Base-by-base conservation (phyloP, 768 basidiomycete species). In the Mycena galopus region DNA sequence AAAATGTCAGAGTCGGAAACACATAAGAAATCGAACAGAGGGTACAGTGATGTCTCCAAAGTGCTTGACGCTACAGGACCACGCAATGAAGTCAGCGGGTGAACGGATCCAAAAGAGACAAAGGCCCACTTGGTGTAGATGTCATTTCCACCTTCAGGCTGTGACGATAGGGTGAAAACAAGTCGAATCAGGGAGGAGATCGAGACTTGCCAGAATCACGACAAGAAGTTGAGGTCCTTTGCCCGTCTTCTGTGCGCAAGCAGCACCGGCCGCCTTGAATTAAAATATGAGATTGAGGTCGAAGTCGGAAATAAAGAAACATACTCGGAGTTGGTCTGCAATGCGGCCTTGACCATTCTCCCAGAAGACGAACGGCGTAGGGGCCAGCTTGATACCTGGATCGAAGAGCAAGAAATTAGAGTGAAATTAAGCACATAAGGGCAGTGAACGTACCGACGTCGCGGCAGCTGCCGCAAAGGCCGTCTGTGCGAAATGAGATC, bases 1-100 rank as follows among this genome's bases (percentile, higher is more conserved):
- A n/a, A 62, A 47, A 12, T 12, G 77, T 25, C 65, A 29, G 30
- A 56, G 65, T 67, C 55, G 33, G 4, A 29, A 56, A 39, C 32
- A 33, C 42, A 67, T 16, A 5, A 5, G 27, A 44, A 7, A 37
- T 75, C 3, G 3, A 37, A 30, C 2, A 10, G 25, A 12, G 32
- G 50, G 59, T 76, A 90, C 89, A 44, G 82, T 81, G 50, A 92
- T 84, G 75, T 95, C 93, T 8, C 94, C 94, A 63, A 94, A 94
- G 77, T 94, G 91, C 82, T 95, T 95, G 29, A 95, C 50, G 50
- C 50, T 51, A 39, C 33, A 35, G 33, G 33, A 6, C 12, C 33
- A 35, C 12, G 33, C 12, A 35, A n/a, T n/a, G n/a, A n/a, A n/a
- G n/a, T 35, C 7, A 35, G 33, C 88, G 25, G 90, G 89, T 23